Percentiles rank a stretch among this genome's conserved stretches.
phyloP scores from a whole-genome alignment of 2,329 filamentous ascomycete species.

The Colletotrichum lupini region DNA sequence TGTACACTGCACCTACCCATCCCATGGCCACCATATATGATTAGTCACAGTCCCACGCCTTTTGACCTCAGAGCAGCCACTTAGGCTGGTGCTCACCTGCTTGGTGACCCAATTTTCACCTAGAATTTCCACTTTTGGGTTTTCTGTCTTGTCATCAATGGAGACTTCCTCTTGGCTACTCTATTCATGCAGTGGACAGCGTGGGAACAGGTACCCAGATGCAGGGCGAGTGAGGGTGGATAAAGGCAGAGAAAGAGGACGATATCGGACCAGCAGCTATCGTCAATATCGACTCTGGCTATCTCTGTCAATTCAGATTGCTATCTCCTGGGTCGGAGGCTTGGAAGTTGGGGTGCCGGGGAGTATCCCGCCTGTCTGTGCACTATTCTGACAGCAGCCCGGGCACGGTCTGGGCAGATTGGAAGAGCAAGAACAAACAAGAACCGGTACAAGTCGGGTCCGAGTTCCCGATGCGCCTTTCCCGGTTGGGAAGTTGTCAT shows the following conservation, averaged over 20 bases:
- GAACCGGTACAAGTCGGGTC: neutral
- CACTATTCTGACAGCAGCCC: constrained; percentile 5
- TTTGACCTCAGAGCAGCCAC: constrained; percentile 2
- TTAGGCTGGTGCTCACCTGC: neutral
- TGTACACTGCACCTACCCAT: neutral
- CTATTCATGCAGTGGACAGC: constrained; percentile 4
- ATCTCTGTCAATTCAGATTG: neutral
- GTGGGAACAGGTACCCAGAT: constrained; percentile 24
- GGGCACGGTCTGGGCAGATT: neutral
- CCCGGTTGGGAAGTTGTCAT: constrained; percentile 19
- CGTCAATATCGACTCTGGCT: constrained; percentile 1
- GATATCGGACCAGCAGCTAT: constrained; percentile 25
- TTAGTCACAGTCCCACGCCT: constrained; percentile 20
- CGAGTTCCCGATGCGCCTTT: neutral
- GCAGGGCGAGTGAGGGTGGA: constrained; percentile 1
- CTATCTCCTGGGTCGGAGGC: neutral
- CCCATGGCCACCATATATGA: neutral
- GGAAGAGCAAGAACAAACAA: too few species aligned
- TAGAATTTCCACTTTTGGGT: constrained; percentile 11
- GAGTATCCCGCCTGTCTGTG: constrained; percentile 17
- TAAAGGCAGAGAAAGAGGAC: constrained; percentile 11
- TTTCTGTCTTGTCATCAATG: constrained; percentile 22
- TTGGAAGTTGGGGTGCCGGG: neutral
- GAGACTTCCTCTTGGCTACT: constrained; percentile 16
- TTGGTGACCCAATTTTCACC: constrained; percentile 12